A percentile compares a stretch with the other conserved stretches of the same genome.
phyloP scores from a whole-genome alignment of 371 early-diverging fungal species.

The Smittium culicis region DNA sequence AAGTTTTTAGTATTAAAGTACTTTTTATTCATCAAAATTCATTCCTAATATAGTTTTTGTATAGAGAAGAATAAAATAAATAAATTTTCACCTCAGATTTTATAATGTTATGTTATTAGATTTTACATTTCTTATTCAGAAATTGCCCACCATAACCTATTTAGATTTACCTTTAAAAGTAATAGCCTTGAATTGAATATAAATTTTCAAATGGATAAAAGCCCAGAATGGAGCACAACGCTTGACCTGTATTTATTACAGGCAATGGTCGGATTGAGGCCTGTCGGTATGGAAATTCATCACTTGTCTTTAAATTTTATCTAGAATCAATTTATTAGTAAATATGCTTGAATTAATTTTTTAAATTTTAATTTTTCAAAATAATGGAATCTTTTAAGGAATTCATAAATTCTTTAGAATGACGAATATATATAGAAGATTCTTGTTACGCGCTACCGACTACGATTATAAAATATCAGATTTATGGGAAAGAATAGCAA shows the following conservation, averaged over 20 bases:
- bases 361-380: no score
- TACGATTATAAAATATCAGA: constrained; percentile 9
- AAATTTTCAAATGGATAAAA: background rate
- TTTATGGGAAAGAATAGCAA: constrained; percentile 15
- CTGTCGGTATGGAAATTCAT: constrained; percentile 15
- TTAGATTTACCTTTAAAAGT: no score
- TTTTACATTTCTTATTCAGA: no score
- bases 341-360: no score
- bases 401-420: constrained; percentile 29
- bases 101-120: no score
- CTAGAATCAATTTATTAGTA: background rate
- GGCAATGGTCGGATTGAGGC: constrained; percentile 29
- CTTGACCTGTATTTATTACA: constrained; percentile 8
- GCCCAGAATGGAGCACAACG: constrained; percentile 4
- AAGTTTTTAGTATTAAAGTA: no score
- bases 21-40: no score
- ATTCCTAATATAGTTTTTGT: no score
- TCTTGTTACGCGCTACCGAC: constrained; percentile 16
- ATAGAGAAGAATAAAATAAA: no score
- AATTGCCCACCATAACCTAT: no score
- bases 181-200: no score
- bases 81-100: no score
- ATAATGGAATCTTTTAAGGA: constrained; percentile 8
- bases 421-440: constrained; percentile 26
- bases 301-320: background rate